Evolutionary conservation across 768 basidiomycete genomes (phyloP), one percentile per base, ranked within the genome.

Genomic region (Hypholoma fasciculare): DNA sequence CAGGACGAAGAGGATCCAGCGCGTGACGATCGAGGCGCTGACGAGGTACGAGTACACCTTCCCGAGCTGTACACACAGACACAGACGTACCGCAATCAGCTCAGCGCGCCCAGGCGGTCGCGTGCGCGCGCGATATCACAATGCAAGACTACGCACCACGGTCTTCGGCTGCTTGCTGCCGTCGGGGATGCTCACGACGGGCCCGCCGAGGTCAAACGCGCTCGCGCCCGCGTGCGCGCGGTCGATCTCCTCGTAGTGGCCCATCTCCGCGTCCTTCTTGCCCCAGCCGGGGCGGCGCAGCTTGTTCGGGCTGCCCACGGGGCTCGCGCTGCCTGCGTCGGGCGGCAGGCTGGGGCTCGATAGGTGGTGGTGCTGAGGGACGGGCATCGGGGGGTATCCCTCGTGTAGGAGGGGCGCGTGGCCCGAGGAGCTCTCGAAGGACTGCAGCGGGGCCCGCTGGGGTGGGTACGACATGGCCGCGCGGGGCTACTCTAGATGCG

Each of bases 1-100:
- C 16, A 93, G 68, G 65, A 95, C 91, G 74, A 88, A 89, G 30
- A 94, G 60, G 19, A 85, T 76, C 92, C 92, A 94, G 38, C 92
- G 82, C 7, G 90, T 87, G 48, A 92, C 77, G 67, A 93, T 87
- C 2, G 89, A 90, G 17, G 83, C 82, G 65, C 87, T 88, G 52
- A 93, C 67, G 8, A 93, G 79, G 71, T 88, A 93, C 61, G 87
- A 77, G 73, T 92, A 93, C 4, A 88, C 68, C 63, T 79, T 82
- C 0, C 82, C 73, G 42, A 88, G 68, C 88, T 90, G 54, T 59
- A 49, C 42, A 52, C 42, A 40, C 46, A 47, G 9, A 20, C 39
- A 56, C 7, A 51, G 20, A 34, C 44, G 48, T 46, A 27, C 23
- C 16, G 23, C 27, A 27, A 52, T 20, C 20, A 48, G 7, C 16